Base-by-base conservation (phyloP, 2,329 filamentous ascomycete genomes). In the Fusarium buharicum region DNA sequence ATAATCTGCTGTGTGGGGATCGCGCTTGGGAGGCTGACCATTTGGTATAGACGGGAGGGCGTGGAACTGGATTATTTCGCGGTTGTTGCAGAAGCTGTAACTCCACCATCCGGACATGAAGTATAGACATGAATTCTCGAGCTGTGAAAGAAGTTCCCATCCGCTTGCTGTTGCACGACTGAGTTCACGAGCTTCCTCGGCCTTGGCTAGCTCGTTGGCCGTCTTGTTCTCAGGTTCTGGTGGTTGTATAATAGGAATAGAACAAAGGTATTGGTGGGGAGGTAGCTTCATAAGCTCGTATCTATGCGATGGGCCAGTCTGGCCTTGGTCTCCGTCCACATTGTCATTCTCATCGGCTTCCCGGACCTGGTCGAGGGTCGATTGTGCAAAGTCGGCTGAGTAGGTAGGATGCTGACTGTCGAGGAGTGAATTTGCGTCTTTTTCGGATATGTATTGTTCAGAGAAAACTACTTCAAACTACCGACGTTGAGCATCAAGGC, bases 51-150 rank as follows among this genome's bases (percentile, higher is more conserved):
- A 86, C 1, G 92, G 85, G 56, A 94, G 79, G 39, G 92, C 92
- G 74, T 97, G 93, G 76, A 96, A 97, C 76, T 97, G 93, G 70
- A 91, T 90, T 60, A 97, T 89, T 62, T 94, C 87, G 60, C 89
- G 84, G 72, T 91, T 91, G 78, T 96, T 95, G 81, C 93, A 97
- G 76, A 97, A 97, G 68, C 89, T 90, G 77, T 97, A 97, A 72
- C 90, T 95, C 93, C 93, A 97, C 93, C 93, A 97, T 0, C 93
- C 93, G 1, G 88, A 90, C 64, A 93, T 79, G 64, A 82, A 86
- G 79, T 94, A 96, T 62, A 97, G 85, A 75, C 93, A 97, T 4
- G 88, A 90, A 49, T 93, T 85, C 53, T 95, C 86, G 76, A 97
- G 89, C 22, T 88, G 87, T 63, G 86, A 84, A 46, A 97, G 80